These are phyloP conservation scores for Chalciporus piperatus DNA, from an alignment of 768 basidiomycete genomes.

Conservation along the genomic window DNA sequence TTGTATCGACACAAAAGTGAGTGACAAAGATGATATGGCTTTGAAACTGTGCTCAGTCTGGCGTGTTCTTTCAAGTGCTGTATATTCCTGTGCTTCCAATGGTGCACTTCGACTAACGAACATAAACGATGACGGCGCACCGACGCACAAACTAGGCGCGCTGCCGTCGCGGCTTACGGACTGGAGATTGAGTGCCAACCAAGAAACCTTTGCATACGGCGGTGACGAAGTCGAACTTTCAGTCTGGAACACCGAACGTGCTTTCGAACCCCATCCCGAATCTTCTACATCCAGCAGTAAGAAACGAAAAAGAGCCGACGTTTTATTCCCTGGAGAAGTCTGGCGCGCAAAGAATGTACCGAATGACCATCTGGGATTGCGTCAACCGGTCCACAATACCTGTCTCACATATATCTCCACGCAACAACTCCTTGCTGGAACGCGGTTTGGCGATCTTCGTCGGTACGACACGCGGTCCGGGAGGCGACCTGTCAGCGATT, in stretches of 20 bases:
- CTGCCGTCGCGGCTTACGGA: constrained; percentile 69
- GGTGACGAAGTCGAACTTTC: constrained; percentile 87
- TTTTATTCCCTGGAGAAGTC: constrained; percentile 66
- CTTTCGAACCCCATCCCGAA: constrained; percentile 37
- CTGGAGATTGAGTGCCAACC: constrained; percentile 58
- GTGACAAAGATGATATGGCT: constrained; percentile 13
- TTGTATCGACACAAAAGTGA: constrained; percentile 51
- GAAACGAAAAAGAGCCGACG: constrained; percentile 60
- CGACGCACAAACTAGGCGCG: constrained; percentile 32
- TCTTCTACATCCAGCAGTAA: constrained; percentile 13
- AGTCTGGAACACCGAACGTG: constrained; percentile 68
- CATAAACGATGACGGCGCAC: constrained; percentile 25
- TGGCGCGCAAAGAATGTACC: constrained; percentile 87
- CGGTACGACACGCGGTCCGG: constrained; percentile 75
- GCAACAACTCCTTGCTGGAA: constrained; percentile 66
- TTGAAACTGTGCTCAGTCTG: constrained; percentile 1
- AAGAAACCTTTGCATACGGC: constrained; percentile 68
- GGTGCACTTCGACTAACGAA: constrained; percentile 61
- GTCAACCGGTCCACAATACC: constrained; percentile 76
- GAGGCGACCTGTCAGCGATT: constrained; percentile 65
- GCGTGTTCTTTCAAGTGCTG: constrained; percentile 24
- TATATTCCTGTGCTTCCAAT: constrained; percentile 72
- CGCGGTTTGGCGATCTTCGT: constrained; percentile 68
- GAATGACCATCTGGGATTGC: constrained; percentile 72
- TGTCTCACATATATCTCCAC: constrained; percentile 57